phyloP scores from a whole-genome alignment of 2,329 filamentous ascomycete species.

The Exutisphaerella laricina region DNA sequence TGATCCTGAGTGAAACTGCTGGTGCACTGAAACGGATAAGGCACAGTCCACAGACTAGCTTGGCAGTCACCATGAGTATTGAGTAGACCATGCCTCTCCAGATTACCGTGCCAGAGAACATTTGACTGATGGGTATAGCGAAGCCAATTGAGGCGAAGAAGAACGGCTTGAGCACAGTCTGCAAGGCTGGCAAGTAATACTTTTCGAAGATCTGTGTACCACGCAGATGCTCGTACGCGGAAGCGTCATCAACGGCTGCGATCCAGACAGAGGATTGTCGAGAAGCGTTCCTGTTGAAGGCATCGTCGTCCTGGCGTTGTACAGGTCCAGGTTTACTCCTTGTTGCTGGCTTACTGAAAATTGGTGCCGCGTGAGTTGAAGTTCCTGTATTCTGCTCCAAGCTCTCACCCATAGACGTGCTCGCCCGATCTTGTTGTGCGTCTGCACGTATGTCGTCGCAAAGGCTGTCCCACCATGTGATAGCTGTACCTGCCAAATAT shows the following conservation, averaged over 20 bases:
- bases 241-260: not conserved
- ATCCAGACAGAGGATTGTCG: too few relatives aligned
- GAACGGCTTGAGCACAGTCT: constrained; percentile 59
- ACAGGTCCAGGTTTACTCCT: too few relatives aligned
- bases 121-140: constrained; percentile 65
- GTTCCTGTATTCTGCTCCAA: not conserved
- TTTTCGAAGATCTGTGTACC: constrained; percentile 38
- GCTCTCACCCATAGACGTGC: not conserved
- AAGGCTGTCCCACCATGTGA: constrained; percentile 54
- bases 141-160: constrained; percentile 76
- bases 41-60: constrained; percentile 39
- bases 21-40: constrained; percentile 35
- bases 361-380: not conserved
- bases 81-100: constrained; percentile 72
- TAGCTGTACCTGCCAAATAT: constrained; percentile 52
- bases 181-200: constrained; percentile 44
- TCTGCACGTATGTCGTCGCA: constrained; percentile 2
- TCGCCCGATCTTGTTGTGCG: not conserved
- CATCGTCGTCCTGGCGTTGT: too few relatives aligned
- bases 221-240: not conserved
- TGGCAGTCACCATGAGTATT: constrained; percentile 58
- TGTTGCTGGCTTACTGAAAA: not conserved
- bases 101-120: constrained; percentile 59
- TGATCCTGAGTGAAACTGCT: not conserved
- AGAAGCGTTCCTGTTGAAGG: too few relatives aligned